Evolutionary conservation across 129 eudicot genomes (phyloP).

Genomic region (Cynara cardunculus): DNA sequence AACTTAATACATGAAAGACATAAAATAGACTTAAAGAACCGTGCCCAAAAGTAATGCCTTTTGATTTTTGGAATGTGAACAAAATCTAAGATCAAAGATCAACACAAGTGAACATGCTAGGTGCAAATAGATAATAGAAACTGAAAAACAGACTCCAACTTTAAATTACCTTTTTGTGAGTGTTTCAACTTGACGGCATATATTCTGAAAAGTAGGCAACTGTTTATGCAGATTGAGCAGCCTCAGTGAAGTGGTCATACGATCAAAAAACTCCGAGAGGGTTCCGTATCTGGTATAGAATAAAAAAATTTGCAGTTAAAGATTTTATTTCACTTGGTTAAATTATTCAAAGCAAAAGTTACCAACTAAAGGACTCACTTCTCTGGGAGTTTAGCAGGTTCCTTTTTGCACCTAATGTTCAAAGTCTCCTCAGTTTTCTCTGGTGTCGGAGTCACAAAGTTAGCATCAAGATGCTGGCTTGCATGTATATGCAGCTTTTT

Average conservation of each 20-base stretch:
- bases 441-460: constrained; percentile 53
- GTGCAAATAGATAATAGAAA: neutral
- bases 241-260: constrained; percentile 73
- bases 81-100: neutral
- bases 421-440: constrained; percentile 46
- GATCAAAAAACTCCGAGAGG: constrained; percentile 54
- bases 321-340: neutral
- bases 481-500: constrained; percentile 19
- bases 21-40: neutral
- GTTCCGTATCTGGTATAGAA: constrained; percentile 41
- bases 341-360: neutral
- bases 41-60: neutral
- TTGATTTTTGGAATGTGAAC: neutral
- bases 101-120: neutral
- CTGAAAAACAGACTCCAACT: neutral
- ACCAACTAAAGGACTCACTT: constrained; percentile 41
- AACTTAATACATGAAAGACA: neutral
- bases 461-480: constrained; percentile 20
- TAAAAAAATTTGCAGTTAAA: neutral
- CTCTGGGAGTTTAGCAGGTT: constrained; percentile 53
- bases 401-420: constrained; percentile 27
- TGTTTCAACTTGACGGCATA: constrained; percentile 48
- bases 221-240: constrained; percentile 47
- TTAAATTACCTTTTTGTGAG: constrained; percentile 52
- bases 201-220: constrained; percentile 47